phyloP scores from a whole-genome alignment of 2,329 filamentous ascomycete species.

The Curvularia lunata region DNA sequence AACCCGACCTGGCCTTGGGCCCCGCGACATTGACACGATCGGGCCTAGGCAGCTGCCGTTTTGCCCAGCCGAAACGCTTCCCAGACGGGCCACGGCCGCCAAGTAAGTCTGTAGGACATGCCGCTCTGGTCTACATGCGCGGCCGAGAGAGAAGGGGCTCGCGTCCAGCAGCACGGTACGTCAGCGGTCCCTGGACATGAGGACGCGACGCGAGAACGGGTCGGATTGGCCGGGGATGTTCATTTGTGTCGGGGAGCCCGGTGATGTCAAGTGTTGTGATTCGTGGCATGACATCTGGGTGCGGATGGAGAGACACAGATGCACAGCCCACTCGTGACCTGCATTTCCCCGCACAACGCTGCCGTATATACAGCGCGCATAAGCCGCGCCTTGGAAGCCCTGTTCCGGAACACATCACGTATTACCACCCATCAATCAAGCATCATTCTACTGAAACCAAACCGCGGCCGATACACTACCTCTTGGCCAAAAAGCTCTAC shows the following conservation, averaged over 20 bases:
- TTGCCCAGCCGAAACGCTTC: conserved; percentile 19
- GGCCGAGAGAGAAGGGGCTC: conserved; percentile 39
- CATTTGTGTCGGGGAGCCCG: conserved; percentile 12
- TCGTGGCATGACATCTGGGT: conserved; percentile 40
- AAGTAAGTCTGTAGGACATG: conserved; percentile 12
- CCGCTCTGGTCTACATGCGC: conserved; percentile 32
- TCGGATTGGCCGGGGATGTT: conserved; percentile 30
- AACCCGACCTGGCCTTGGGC: conserved; percentile 23
- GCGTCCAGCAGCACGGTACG: conserved; percentile 27
- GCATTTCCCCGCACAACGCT: conserved; percentile 31
- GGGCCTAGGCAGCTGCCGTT: conserved; percentile 27
- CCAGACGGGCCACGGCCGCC: conserved; percentile 16
- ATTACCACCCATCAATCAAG: conserved; percentile 22
- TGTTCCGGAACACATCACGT: conserved; percentile 21
- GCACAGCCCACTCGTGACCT: conserved; percentile 39
- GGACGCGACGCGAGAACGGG: conserved; percentile 35
- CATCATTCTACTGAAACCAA: conserved; percentile 15
- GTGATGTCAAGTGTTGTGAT: conserved; percentile 37
- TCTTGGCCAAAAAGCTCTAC: conserved; percentile 19
- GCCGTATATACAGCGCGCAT: conserved; percentile 33
- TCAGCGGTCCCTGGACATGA: conserved; percentile 24
- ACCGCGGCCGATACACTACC: conserved; percentile 28
- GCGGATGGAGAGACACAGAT: conserved; percentile 34
- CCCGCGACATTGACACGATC: conserved; percentile 18
- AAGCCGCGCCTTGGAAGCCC: conserved; percentile 22